phyloP scores from a whole-genome alignment of 331 rosid genomes.

The Stylosanthes scabra region DNA sequence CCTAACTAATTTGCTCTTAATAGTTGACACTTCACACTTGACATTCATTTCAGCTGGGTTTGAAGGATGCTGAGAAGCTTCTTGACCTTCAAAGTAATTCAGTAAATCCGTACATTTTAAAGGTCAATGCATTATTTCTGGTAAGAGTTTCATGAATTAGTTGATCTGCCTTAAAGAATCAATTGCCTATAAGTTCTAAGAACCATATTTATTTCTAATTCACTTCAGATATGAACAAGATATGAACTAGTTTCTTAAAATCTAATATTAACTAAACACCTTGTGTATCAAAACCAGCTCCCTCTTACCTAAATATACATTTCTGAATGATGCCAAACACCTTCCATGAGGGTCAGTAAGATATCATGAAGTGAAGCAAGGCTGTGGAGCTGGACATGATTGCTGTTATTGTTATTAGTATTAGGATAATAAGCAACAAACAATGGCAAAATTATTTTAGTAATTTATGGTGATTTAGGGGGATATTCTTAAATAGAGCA shows the following conservation, averaged over 20 bases:
- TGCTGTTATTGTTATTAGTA: constrained; percentile 21
- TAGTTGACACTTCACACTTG: constrained; percentile 30
- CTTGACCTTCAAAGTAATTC: constrained; percentile 58
- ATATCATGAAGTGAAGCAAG: constrained; percentile 17
- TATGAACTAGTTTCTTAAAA: not conserved
- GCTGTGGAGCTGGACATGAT: constrained; percentile 21
- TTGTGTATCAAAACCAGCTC: not conserved
- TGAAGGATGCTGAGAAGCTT: constrained; percentile 93
- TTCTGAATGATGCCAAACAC: not conserved
- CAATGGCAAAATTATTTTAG: constrained; percentile 1
- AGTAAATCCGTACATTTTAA: constrained; percentile 74
- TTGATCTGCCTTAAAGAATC: constrained; percentile 13
- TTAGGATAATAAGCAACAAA: constrained; percentile 14
- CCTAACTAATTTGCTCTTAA: constrained; percentile 33
- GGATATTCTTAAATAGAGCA: constrained; percentile 23
- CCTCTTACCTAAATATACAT: not conserved
- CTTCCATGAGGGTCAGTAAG: not conserved
- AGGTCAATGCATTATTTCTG: constrained; percentile 77
- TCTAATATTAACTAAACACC: not conserved
- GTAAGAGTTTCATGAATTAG: constrained; percentile 48
- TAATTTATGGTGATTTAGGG: constrained; percentile 29
- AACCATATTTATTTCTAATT: not conserved
- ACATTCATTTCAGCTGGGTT: constrained; percentile 74
- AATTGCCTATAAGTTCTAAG: not conserved
- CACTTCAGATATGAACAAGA: constrained; percentile 1